These are phyloP conservation scores for Fusarium buxicola DNA, from an alignment of 2,329 filamentous ascomycete genomes.

Conservation along the genomic window DNA sequence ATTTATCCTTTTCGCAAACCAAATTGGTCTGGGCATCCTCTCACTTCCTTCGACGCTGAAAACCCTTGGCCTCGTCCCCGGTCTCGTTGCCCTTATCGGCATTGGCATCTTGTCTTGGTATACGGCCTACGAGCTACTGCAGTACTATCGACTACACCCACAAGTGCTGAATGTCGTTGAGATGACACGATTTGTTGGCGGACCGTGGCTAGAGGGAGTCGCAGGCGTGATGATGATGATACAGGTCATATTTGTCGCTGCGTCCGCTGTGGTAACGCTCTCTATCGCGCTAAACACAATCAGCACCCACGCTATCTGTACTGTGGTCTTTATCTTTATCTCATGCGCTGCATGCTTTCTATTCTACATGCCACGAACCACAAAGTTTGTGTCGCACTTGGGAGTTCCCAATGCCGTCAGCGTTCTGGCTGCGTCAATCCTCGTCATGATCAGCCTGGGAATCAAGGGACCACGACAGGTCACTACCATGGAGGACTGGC, in stretches of 20 bases:
- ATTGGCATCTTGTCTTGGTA: slow-evolving; percentile 73
- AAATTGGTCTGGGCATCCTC: slow-evolving; percentile 58
- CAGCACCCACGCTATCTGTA: slow-evolving; percentile 25
- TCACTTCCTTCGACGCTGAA: slow-evolving; percentile 77
- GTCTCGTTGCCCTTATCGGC: slow-evolving; percentile 74
- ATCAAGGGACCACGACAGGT: slow-evolving; percentile 13
- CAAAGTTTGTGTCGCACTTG: slow-evolving; percentile 28
- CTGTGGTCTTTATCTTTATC: slow-evolving; percentile 32
- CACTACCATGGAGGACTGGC: slow-evolving; percentile 19
- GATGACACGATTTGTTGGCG: slow-evolving; percentile 66
- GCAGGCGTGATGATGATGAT: slow-evolving; percentile 37
- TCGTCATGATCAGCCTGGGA: slow-evolving; percentile 38
- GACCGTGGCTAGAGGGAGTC: slow-evolving; percentile 22
- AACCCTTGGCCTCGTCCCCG: slow-evolving; percentile 73
- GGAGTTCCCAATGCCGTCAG: slow-evolving; percentile 35
- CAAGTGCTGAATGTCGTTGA: slow-evolving; percentile 77
- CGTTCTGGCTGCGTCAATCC: slow-evolving; percentile 24
- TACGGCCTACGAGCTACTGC: slow-evolving; percentile 60
- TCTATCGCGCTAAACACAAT: slow-evolving; percentile 39
- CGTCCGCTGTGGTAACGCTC: slow-evolving; percentile 32
- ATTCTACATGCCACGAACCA: slow-evolving; percentile 27
- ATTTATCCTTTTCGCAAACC: slow-evolving; percentile 42
- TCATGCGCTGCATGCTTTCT: slow-evolving; percentile 20
- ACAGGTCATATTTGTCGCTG: slow-evolving; percentile 35
- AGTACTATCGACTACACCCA: slow-evolving; percentile 74